These are phyloP conservation scores for Actinidia chinensis DNA, from an alignment of 179 eudicot species.

Conservation along the genomic window DNA sequence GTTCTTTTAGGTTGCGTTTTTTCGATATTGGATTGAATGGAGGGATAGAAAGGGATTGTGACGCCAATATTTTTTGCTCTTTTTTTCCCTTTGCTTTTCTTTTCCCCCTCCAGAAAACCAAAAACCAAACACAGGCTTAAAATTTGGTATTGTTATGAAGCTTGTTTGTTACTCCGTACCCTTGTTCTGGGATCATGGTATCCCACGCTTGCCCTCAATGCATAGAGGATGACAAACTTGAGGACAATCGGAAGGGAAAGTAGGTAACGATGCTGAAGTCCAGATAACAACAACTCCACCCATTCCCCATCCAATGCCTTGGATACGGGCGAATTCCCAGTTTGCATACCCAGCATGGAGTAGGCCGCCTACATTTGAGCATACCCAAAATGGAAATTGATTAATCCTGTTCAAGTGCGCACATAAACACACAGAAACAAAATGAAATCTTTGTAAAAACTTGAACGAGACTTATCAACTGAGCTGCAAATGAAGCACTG, in stretches of 20 bases:
- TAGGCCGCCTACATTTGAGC: constrained; percentile 57
- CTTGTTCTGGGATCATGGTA: constrained; percentile 59
- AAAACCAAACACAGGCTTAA: too few relatives aligned
- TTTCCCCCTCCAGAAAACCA: too few relatives aligned
- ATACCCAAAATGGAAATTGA: background rate
- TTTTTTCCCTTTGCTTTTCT: too few relatives aligned
- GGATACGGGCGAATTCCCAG: constrained; percentile 63
- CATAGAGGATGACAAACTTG: constrained; percentile 58
- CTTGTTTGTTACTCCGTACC: constrained; percentile 16
- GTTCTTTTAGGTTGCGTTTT: too few relatives aligned
- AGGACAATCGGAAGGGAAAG: constrained; percentile 71
- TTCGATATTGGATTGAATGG: too few relatives aligned
- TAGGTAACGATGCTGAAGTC: constrained; percentile 61
- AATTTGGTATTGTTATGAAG: background rate
- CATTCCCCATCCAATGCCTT: constrained; percentile 83
- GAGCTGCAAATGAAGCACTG: constrained; percentile 70
- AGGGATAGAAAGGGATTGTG: too few relatives aligned
- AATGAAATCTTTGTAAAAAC: background rate
- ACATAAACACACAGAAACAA: background rate
- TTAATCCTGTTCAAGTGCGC: background rate
- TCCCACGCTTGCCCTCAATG: constrained; percentile 76
- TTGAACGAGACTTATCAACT: constrained; percentile 38
- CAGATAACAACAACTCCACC: constrained; percentile 79
- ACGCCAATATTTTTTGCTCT: too few relatives aligned
- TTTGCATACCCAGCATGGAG: constrained; percentile 62